Evolutionary conservation across 495 filamentous ascomycete species (phyloP), one percentile per base, ranked within the genome.

Genomic region (Neurospora sublineolata): DNA sequence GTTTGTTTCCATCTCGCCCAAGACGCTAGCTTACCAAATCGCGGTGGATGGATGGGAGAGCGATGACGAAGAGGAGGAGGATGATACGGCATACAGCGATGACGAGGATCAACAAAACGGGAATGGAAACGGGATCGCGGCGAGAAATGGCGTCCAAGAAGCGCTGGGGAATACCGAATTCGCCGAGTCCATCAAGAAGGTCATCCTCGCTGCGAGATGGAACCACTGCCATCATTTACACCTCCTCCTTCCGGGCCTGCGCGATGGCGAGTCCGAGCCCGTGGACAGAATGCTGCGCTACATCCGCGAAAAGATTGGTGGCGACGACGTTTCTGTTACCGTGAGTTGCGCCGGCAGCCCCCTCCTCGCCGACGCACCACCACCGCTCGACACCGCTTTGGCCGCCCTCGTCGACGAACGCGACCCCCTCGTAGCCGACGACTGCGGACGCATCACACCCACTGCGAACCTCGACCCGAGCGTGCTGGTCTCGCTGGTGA

Each of bases 381-480:
- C 79, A 6, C 69, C 74, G 0, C 64, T 76, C 7, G 72, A 77
- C 1, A 46, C 33, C 1, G 79, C 78, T 4, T 69, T 79, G 27
- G 16, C 58, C 11, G 73, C 72, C 0, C 76, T 80, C 39, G 41
- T 79, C 39, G 71, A 70, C 14, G 74, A 75, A 23, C 74, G 76
- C 5, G 73, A 75, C 42, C 68, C 68, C 0, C 71, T 77, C 1
- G 73, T 79, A 4, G 68, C 69, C 20, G 77, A 77, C 20, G 74
- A 77, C 40, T 81, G 73, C 71, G 74, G 71, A 30, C 74, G 70
- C 14, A 40, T 82, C 67, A 81, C 81, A 0, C 69, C 75, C 5
- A 75, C 76, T 0, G 69, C 81, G 16, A 83, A 84, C 73, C 78
- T 83, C 37, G 82, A 84, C 72, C 80, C 79, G 3, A 81, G 80